Evolutionary conservation across 352 stramenopile genomes (phyloP), one percentile per base, ranked within the genome.

Genomic region (Pythium biforme): DNA sequence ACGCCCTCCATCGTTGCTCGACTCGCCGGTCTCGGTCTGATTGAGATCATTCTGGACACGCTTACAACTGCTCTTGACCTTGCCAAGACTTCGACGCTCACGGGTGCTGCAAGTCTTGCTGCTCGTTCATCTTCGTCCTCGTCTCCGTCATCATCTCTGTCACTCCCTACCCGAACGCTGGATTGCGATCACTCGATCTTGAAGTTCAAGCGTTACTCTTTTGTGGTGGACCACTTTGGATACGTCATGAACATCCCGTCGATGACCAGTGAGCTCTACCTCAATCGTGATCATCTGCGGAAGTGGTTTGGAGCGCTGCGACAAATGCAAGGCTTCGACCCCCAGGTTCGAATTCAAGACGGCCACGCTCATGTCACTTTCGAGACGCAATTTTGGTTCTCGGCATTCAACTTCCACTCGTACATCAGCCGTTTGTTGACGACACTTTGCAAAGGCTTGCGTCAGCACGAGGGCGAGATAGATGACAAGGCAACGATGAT

Each of bases 171-270:
- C 8, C 70, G 79, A 23, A 83, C 76, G 33, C 75, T 98, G 29
- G 94, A 98, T 73, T 97, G 89, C 22, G 78, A 95, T 55, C 96
- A 96, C 41, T 76, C 79, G 34, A 70, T 93, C n/a, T 87, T 97
- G 27, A 94, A 95, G 64, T 96, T 98, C 58, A 97, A 96, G 59
- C 82, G 95, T 19, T 92, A 98, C 55, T 85, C 92, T 26, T 97
- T 95, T 70, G 72, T 98, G 40, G 74, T 98, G 27, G 83, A 97
- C 55, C 90, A 98, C 67, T 91, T 98, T 47, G 90, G 96, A 37
- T 98, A 98, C 69, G 92, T 98, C n/a, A 87, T 98, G 62, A 92
- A 98, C 48, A 98, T 97, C 43, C 85, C 92, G 26, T 68, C 75
- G 0, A 88, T 93, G 69, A 78, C 75, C 15, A 88, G 73, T 34